Conservation (phyloP, 345 rosid genomes). For the Rhizophora mangle region DNA sequence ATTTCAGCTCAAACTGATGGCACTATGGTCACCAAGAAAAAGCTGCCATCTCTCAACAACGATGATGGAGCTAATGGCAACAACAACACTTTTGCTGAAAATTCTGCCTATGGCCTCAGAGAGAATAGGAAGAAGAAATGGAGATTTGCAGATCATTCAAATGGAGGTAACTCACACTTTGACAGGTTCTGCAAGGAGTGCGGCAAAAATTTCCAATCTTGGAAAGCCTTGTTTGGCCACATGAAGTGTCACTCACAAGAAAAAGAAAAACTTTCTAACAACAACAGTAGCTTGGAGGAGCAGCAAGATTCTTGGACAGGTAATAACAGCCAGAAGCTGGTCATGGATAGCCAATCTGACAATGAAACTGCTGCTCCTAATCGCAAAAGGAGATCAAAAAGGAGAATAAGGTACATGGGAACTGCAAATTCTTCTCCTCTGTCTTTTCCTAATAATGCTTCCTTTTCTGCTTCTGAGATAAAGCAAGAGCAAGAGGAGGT, state of each 20-base stretch:
- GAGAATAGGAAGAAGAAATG: slow-evolving; percentile 56
- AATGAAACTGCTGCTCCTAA: slow-evolving; percentile 38
- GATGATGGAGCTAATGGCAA: slow-evolving; percentile 6
- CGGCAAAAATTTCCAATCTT: slow-evolving; percentile 39
- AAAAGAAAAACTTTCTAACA: slow-evolving; percentile 4
- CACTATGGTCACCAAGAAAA: slow-evolving; percentile 32
- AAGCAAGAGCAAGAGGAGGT: slow-evolving; percentile 62
- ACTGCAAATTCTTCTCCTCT: slow-evolving; percentile 41
- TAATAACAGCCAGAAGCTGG: slow-evolving; percentile 25
- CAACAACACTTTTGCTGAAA: neutral
- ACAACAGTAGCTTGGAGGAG: slow-evolving; percentile 27
- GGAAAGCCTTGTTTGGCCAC: slow-evolving; percentile 39
- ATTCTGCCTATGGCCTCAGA: slow-evolving; percentile 40
- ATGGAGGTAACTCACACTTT: slow-evolving; percentile 16
- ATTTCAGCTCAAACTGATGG: slow-evolving; percentile 33
- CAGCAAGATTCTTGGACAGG: slow-evolving; percentile 39
- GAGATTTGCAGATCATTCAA: slow-evolving; percentile 32
- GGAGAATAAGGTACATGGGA: slow-evolving; percentile 38
- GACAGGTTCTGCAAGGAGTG: slow-evolving; percentile 48
- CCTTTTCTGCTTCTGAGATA: slow-evolving; percentile 46
- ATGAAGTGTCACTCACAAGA: slow-evolving; percentile 25
- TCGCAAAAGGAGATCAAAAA: slow-evolving; percentile 40
- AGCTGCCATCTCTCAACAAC: slow-evolving; percentile 26
- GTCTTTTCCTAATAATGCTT: slow-evolving; percentile 33
- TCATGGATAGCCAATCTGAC: slow-evolving; percentile 44